Evolutionary conservation across 2,329 filamentous ascomycete genomes (phyloP), one percentile per base, ranked within the genome.

Genomic region (Diaporthe helianthi): DNA sequence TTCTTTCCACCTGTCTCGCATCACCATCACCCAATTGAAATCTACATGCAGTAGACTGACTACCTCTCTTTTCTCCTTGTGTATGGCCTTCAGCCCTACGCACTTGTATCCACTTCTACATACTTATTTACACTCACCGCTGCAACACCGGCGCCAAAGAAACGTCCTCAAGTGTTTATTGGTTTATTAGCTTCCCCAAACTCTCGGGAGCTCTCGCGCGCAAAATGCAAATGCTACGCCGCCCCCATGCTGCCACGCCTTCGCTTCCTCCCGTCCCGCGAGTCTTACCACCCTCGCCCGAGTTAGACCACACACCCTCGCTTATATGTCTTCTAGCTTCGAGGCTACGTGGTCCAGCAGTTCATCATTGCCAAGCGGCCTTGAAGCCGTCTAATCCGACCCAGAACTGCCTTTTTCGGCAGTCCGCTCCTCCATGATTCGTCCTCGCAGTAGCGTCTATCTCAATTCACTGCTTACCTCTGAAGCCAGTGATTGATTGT

Each of bases 211-310:
- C 24, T 41, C 12, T 58, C 33, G n/a, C 36, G 51, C 29, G 29
- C 53, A n/a, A n/a, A n/a, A 58, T 58, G 54, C 9, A 2, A 2
- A 33, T 33, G 44, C n/a, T 24, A 38, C 6, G 22, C 33, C 31
- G 26, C 31, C 36, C 29, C 44, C 29, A 36, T 51, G 26, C 19
- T 19, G 10, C 41, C 63, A 52, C n/a, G 47, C 49, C 47, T 53
- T 65, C 36, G 51, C 36, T 33, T 54, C 33, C 51, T 54, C 63
- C 51, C 47, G 63, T 54, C 41, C 38, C 63, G 49, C 46, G n/a
- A 41, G 49, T 65, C 63, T 65, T 65, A 65, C 63, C 49, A 54
- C 54, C 36, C 26, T 54, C 63, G n/a, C 49, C 26, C 24, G 3
- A n/a, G 29, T 19, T 29, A 54, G 24, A 65, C 26, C 63, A 65